phyloP scores from a whole-genome alignment of 345 rosid species.

The Corchorus olitorius region DNA sequence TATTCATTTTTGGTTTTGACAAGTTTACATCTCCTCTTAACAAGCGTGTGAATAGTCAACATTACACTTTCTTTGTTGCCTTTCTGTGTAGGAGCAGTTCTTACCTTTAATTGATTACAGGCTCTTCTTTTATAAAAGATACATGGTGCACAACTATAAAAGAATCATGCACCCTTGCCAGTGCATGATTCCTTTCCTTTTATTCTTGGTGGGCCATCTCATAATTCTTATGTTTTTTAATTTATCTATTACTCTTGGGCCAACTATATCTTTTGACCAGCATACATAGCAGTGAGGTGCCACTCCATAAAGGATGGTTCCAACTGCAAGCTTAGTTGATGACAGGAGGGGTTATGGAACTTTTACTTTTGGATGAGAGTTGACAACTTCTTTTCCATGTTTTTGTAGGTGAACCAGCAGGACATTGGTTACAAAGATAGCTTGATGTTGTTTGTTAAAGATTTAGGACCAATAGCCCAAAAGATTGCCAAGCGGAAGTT shows the following conservation, averaged over 20 bases:
- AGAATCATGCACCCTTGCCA: not conserved
- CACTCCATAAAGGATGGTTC: not conserved
- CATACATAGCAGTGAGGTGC: not conserved
- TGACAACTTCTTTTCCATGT: not conserved
- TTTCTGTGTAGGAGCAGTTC: conserved; percentile 1
- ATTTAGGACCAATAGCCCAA: conserved; percentile 54
- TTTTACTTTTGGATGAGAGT: not conserved
- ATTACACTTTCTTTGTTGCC: not conserved
- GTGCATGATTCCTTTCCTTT: not conserved
- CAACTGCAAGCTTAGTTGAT: not conserved
- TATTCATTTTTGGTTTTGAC: not conserved
- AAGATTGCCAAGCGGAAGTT: conserved; percentile 45
- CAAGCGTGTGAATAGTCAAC: not conserved
- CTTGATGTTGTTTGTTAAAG: conserved; percentile 46
- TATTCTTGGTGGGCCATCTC: conserved; percentile 12
- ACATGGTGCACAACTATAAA: not conserved
- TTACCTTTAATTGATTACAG: not conserved
- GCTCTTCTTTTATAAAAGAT: not conserved
- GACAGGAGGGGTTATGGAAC: not conserved
- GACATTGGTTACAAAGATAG: conserved; percentile 40
- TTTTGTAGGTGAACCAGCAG: conserved; percentile 41
- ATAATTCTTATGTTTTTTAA: not conserved
- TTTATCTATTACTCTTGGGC: not conserved
- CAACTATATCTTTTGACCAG: not conserved
- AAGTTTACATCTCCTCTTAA: not conserved